Conservation (phyloP, 371 early-diverging fungal genomes). For the Syncephalastrum contaminatum region DNA sequence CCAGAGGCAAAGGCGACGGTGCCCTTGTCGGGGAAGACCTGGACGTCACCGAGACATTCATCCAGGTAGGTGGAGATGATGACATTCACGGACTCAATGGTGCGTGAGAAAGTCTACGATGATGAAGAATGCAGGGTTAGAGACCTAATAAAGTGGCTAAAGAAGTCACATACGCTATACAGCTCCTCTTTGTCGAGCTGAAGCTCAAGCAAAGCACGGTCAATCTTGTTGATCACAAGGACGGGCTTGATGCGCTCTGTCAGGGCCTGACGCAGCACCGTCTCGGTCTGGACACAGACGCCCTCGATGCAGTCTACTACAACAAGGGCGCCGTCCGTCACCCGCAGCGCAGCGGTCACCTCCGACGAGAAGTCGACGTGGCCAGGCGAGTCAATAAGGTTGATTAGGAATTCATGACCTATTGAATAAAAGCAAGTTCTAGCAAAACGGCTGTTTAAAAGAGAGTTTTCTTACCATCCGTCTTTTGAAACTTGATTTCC, state of each 20-base stretch:
- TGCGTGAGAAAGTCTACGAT: slow-evolving; percentile 76
- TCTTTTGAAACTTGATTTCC: slow-evolving; percentile 84
- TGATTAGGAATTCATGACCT: slow-evolving; percentile 87
- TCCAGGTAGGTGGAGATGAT: slow-evolving; percentile 92
- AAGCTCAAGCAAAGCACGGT: slow-evolving; percentile 97
- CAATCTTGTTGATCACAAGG: slow-evolving; percentile 98
- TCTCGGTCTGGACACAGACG: slow-evolving; percentile 99
- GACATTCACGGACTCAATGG: slow-evolving; percentile 95
- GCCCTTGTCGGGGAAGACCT: slow-evolving; percentile 91
- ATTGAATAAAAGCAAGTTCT: background rate
- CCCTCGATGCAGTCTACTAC: slow-evolving; percentile 99
- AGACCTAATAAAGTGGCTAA: no score
- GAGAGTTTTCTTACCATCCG: slow-evolving; percentile 57
- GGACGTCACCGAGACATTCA: slow-evolving; percentile 83
- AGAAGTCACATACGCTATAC: slow-evolving; percentile 55
- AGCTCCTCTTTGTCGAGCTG: slow-evolving; percentile 93
- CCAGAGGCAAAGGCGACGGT: slow-evolving; percentile 99
- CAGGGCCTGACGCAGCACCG: slow-evolving; percentile 98
- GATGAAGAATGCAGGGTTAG: no score
- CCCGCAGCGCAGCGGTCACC: slow-evolving; percentile 99
- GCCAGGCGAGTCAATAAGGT: slow-evolving; percentile 99
- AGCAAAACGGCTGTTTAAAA: background rate
- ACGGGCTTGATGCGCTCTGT: slow-evolving; percentile 98
- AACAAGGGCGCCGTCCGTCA: slow-evolving; percentile 99
- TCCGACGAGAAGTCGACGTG: slow-evolving; percentile 99